Evolutionary conservation across 1,284 basidiomycete species (phyloP).

Genomic region (Fomitopsis schrenkii): DNA sequence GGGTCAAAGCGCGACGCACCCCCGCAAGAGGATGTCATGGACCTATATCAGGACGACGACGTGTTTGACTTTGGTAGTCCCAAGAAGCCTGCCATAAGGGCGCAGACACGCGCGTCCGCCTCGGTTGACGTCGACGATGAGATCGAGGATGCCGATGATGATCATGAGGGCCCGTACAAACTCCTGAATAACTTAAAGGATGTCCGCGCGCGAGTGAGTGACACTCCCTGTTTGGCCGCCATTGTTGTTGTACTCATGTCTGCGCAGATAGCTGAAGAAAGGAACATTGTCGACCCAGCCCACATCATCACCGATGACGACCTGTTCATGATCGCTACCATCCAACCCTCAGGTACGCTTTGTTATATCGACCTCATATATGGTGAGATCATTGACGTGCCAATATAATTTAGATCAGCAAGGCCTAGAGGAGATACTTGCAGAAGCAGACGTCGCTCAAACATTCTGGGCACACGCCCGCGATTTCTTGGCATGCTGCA

Average conservation of each 20-base stretch:
- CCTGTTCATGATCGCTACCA: constrained; percentile 11
- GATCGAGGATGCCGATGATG: not conserved
- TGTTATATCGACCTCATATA: not conserved
- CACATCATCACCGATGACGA: constrained; percentile 12
- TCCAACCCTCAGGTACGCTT: constrained; percentile 14
- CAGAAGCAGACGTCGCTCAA: not conserved
- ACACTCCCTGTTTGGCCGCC: not conserved
- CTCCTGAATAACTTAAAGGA: not conserved
- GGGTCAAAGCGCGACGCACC: not conserved
- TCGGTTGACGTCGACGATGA: not conserved
- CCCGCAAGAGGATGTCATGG: not conserved
- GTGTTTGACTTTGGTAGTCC: constrained; percentile 10
- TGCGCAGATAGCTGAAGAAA: not conserved
- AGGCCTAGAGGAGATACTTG: not conserved
- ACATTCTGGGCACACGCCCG: not conserved
- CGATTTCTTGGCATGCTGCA: constrained; percentile 8
- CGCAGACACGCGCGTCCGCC: not conserved
- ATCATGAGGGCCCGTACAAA: not conserved
- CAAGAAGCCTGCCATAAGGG: constrained; percentile 3
- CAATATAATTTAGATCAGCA: not conserved
- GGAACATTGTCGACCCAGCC: not conserved
- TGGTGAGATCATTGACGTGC: not conserved
- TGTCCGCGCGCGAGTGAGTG: not conserved
- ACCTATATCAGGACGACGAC: constrained; percentile 4
- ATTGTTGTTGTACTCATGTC: not conserved